Conservation (phyloP, 805 yeast genomes). For the Cyberlindnera mycetangii region DNA sequence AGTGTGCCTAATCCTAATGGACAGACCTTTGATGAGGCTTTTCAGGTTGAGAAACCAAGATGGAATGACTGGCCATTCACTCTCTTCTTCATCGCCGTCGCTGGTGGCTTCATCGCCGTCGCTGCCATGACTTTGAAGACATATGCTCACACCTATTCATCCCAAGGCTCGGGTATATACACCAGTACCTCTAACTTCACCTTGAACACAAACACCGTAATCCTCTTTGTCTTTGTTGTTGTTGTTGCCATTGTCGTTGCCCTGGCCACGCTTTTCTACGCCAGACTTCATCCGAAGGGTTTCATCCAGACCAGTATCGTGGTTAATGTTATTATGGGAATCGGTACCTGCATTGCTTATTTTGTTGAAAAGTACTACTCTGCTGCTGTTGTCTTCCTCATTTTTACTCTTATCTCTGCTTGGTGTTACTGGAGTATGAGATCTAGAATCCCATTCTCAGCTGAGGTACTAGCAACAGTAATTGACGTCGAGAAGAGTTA, state of each 20-base stretch:
- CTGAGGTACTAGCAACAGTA: slow-evolving; percentile 64
- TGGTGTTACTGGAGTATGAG: slow-evolving; percentile 74
- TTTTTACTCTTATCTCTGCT: slow-evolving; percentile 62
- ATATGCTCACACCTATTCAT: slow-evolving; percentile 51
- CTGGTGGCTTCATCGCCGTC: slow-evolving; percentile 66
- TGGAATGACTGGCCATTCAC: slow-evolving; percentile 74
- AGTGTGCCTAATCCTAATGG: slow-evolving; percentile 39
- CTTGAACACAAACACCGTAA: slow-evolving; percentile 69
- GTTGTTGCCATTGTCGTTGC: slow-evolving; percentile 61
- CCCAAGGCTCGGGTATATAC: slow-evolving; percentile 65
- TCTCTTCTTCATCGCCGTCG: slow-evolving; percentile 44
- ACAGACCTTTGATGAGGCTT: slow-evolving; percentile 60
- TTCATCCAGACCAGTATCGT: slow-evolving; percentile 71
- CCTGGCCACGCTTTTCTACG: slow-evolving; percentile 50
- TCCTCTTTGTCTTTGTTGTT: slow-evolving; percentile 64
- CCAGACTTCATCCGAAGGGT: slow-evolving; percentile 59
- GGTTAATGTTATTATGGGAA: slow-evolving; percentile 60
- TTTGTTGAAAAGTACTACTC: slow-evolving; percentile 68
- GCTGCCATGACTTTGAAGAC: slow-evolving; percentile 68
- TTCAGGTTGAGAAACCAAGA: slow-evolving; percentile 60
- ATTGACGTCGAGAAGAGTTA: slow-evolving; percentile 72
- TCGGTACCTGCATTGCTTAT: slow-evolving; percentile 76
- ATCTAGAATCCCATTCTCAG: slow-evolving; percentile 68
- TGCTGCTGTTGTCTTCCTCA: slow-evolving; percentile 72
- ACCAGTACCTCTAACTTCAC: slow-evolving; percentile 50